Evolutionary conservation across 768 basidiomycete species (phyloP).

Genomic region (Naematelia aurantialba): DNA sequence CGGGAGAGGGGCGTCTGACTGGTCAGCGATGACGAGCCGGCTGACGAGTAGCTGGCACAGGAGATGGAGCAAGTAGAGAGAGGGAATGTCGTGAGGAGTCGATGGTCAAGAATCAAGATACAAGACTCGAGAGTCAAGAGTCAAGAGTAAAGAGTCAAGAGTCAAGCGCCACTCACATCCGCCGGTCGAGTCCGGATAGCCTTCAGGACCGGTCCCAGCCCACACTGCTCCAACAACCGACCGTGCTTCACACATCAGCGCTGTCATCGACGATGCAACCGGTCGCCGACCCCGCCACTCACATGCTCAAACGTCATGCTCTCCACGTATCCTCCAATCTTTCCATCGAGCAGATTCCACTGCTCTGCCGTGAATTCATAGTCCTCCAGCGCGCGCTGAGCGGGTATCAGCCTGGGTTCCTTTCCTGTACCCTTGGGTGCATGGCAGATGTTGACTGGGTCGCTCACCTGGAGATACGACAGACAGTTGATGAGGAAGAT

Average conservation of each 20-base stretch:
- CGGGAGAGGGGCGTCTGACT: conserved; percentile 70
- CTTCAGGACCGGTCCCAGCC: conserved; percentile 51
- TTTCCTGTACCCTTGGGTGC: no score
- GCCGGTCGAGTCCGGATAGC: conserved; percentile 49
- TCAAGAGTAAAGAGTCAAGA: background rate
- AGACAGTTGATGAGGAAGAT: conserved; percentile 84
- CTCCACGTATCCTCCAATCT: conserved; percentile 63
- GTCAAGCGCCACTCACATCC: conserved; percentile 38
- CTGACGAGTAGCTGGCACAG: no score
- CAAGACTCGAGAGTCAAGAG: background rate
- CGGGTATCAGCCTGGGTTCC: background rate
- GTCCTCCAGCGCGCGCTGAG: conserved; percentile 44
- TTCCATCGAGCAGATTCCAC: conserved; percentile 58
- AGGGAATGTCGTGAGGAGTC: background rate
- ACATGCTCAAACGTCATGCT: conserved; percentile 79
- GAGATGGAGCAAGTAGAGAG: background rate
- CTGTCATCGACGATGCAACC: background rate
- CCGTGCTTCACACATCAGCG: conserved; percentile 51
- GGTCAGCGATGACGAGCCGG: background rate
- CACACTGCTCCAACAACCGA: conserved; percentile 52
- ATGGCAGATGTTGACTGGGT: background rate
- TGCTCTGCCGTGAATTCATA: conserved; percentile 50
- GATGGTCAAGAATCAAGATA: background rate
- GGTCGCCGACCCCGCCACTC: conserved; percentile 42
- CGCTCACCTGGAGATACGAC: conserved; percentile 70